Evolutionary conservation across 495 filamentous ascomycete species (phyloP), one percentile per base, ranked within the genome.

Genomic region (Penicillium canariense): DNA sequence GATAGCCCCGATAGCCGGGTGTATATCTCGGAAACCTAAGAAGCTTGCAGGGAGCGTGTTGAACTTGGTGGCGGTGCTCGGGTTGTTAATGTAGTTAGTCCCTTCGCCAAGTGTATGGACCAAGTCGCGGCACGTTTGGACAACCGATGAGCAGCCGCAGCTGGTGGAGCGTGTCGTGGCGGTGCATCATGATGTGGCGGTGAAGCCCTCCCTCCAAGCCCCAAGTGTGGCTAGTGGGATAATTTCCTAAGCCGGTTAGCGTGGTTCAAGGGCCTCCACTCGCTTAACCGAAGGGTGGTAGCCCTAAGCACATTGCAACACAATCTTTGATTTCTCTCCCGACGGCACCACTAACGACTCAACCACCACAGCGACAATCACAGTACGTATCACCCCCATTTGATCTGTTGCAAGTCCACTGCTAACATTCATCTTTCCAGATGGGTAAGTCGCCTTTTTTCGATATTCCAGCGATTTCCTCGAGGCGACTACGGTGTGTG

Each of bases 311-410:
- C 68, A 69, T 67, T 72, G 65, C 68, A 70, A 75, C 74, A 75
- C 68, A 78, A 74, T 72, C 69, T 73, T 68, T 66, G 67, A 71
- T 66, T 74, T 74, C 55, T 54, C 55, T 58, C 70, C 67, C 66
- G 62, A 68, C 65, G 62, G 67, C 68, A 67, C 43, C 68, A 76
- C 61, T 62, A 62, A 63, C 62, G 72, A 77, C 71, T 74, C 68
- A 71, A 75, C 71, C 71, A 80, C 76, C 70, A 75, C 73, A 76
- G 73, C 77, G 73, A 76, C 77, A 74, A 76, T 72, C 73, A 82
- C 70, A 81, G 79, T 82, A 59, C 74, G 79, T 77, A 30, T 18
- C 50, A 52, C 52, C 56, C 40, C 47, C 23, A 31, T 46, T 18
- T 43, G 46, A 54, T 50, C 43, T 31, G 48, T 28, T 45, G 12